These are phyloP conservation scores for Citropsis articulata DNA, from an alignment of 345 rosid species.

Conservation along the genomic window DNA sequence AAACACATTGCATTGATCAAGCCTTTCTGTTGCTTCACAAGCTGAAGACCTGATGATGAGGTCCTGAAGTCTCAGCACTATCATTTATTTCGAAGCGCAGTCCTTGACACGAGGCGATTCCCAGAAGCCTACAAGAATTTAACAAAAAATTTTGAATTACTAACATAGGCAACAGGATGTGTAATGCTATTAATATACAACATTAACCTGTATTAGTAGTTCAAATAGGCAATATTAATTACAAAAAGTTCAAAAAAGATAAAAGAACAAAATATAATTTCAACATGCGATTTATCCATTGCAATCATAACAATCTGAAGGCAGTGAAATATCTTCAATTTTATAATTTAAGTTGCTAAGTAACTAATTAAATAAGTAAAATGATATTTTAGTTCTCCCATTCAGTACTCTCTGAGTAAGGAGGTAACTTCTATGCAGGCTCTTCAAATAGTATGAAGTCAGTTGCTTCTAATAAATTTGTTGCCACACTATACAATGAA, in stretches of 20 bases:
- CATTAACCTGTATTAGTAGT: no score
- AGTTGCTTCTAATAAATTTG: background rate
- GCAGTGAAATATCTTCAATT: background rate
- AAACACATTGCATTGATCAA: conserved; percentile 14
- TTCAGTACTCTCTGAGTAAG: background rate
- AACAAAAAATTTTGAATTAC: background rate
- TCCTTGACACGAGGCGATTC: conserved; percentile 44
- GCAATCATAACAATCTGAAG: background rate
- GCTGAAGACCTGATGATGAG: conserved; percentile 1
- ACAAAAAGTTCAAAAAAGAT: no score
- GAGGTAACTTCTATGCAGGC: background rate
- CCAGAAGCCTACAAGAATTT: conserved; percentile 33
- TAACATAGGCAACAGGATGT: background rate
- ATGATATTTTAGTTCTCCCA: background rate
- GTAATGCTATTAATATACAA: no score
- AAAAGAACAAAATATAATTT: no score
- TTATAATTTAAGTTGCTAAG: no score
- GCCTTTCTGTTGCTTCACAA: background rate
- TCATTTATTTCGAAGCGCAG: conserved; percentile 38
- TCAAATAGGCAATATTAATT: no score
- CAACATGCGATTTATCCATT: background rate
- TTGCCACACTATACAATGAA: background rate
- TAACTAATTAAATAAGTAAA: background rate
- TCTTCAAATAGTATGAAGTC: background rate
- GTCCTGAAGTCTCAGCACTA: conserved; percentile 20